Evolutionary conservation across 768 basidiomycete genomes (phyloP), one percentile per base, ranked within the genome.

Genomic region (Amanita molliuscula): DNA sequence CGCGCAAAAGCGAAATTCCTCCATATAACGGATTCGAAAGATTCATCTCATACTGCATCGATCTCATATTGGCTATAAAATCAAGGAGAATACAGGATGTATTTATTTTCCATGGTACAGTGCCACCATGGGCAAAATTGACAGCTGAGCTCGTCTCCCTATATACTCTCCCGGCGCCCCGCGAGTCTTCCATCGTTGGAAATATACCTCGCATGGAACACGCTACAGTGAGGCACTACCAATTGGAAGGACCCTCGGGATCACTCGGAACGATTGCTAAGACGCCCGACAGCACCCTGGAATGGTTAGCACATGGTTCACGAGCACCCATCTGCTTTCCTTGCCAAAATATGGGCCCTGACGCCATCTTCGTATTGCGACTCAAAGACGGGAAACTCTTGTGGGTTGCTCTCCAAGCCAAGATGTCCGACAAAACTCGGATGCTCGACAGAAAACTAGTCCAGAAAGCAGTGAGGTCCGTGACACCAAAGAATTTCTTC

Each of bases 401-500:
- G 20, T 75, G 72, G 72, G 72, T 73, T 6, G 67, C 65, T 1
- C 51, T 74, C 20, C 72, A 73, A 49, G 68, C 67, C 3, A 73
- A 74, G 43, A 69, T 61, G 46, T 68, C 66, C 1, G 67, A 67
- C 9, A 66, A 6, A 35, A 21, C n/a, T 15, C 29, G 59, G 49
- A 66, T 64, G 9, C 62, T 64, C 1, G 52, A 53, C 1, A 57
- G 69, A 25, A 59, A 65, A 2, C 61, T 64, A 35, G 59, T 71
- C 7, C 60, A 67, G n/a, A 61, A 59, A 16, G 69, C 72, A 3
- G 63, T 72, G 55, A 61, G 64, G 20, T 72, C 68, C 47, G 66
- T 74, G n/a, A 74, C 72, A 0, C 72, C 72, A 1, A 57, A 63
- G 2, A 58, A 59, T 8, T 74, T 68, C 53, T 74, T 69, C 48